Percentiles rank a stretch among this genome's conserved stretches.
These are phyloP conservation scores for Euphrasia confusa DNA, from an alignment of 257 asterid genomes.

Conservation along the genomic window DNA sequence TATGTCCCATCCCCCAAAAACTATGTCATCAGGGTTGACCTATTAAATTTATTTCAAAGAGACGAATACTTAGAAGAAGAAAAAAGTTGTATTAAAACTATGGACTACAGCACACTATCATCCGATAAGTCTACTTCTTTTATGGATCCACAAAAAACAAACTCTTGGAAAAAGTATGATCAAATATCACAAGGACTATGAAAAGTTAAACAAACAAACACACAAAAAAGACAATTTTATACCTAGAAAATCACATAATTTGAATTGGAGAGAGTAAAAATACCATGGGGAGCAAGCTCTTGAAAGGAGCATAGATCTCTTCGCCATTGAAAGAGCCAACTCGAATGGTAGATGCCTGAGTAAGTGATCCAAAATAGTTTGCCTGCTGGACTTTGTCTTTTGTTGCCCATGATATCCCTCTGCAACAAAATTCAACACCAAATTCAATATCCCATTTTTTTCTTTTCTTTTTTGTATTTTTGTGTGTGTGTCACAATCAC, in stretches of 20 bases:
- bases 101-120: too few species aligned
- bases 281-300: constrained; percentile 97
- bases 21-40: constrained; percentile 90
- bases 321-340: constrained; percentile 96
- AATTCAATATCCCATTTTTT: constrained; percentile 24
- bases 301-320: constrained; percentile 96
- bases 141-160: too few species aligned
- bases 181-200: too few species aligned
- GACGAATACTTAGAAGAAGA: too few species aligned
- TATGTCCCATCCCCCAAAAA: constrained; percentile 99
- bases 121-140: too few species aligned
- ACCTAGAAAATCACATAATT: too few species aligned
- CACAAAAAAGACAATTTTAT: too few species aligned
- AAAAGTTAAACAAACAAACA: too few species aligned
- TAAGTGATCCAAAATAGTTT: constrained; percentile 87
- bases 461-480: not conserved
- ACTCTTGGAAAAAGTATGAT: too few species aligned
- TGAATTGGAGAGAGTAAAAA: too few species aligned
- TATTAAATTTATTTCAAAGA: constrained; percentile 5
- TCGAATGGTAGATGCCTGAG: constrained; percentile 89
- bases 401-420: constrained; percentile 99
- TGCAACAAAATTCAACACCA: constrained; percentile 28
- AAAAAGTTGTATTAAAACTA: too few species aligned
- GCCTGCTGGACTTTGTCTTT: constrained; percentile 91
- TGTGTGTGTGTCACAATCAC: not conserved